Conservation (phyloP, 148 eudicot genomes). For the Rhododendron williamsianum region DNA sequence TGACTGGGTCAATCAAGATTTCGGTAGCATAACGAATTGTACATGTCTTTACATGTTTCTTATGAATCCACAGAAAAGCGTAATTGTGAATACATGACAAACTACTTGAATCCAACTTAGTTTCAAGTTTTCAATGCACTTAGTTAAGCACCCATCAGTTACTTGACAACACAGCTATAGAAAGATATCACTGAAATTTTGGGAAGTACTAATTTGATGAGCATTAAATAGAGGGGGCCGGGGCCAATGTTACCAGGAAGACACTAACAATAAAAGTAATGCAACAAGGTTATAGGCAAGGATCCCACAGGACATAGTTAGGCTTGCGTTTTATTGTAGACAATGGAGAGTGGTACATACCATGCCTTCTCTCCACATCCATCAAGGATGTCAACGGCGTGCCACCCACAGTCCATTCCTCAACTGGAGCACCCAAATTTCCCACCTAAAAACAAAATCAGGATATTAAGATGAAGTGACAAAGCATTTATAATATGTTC, state of each 20-base stretch:
- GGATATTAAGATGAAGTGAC: background rate
- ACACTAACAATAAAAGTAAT: background rate
- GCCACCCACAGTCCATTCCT: slow-evolving; percentile 18
- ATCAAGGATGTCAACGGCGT: slow-evolving; percentile 14
- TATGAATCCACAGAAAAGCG: background rate
- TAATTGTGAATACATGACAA: background rate
- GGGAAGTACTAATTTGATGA: background rate
- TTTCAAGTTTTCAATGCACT: background rate
- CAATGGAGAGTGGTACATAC: slow-evolving; percentile 3
- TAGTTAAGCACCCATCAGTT: background rate
- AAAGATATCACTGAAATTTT: background rate
- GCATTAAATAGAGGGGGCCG: background rate
- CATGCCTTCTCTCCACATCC: slow-evolving; percentile 16
- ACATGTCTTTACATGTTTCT: background rate
- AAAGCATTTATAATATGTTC: background rate
- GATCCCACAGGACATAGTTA: background rate
- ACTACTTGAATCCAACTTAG: background rate
- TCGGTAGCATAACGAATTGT: background rate
- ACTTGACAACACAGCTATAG: background rate
- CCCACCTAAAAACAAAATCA: slow-evolving; percentile 3
- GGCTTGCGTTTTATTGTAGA: background rate
- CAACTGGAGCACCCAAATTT: slow-evolving; percentile 15
- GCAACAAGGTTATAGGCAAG: background rate
- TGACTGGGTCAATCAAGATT: background rate
- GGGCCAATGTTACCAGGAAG: background rate